Conservation (phyloP, 1,139 yeast genomes). For the Candida sp. region DNA sequence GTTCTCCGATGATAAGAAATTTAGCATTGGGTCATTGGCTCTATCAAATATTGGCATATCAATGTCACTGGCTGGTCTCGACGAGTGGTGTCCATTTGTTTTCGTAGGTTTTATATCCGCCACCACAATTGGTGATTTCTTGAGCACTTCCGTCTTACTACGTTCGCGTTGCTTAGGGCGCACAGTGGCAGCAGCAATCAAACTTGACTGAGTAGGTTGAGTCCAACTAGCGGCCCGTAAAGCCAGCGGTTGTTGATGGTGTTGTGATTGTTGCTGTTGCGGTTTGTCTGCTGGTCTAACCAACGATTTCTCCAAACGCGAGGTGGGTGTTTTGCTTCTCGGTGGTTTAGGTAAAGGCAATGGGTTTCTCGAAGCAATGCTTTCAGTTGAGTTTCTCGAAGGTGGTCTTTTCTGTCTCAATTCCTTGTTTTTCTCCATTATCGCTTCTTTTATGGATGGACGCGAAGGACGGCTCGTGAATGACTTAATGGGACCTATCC, state of each 20-base stretch:
- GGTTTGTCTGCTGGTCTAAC: not conserved
- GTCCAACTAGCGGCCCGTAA: slow-evolving; percentile 14
- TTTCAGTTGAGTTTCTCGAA: slow-evolving; percentile 20
- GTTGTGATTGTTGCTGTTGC: not conserved
- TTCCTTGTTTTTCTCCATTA: slow-evolving; percentile 38
- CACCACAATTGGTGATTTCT: slow-evolving; percentile 3
- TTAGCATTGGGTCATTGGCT: slow-evolving; percentile 38
- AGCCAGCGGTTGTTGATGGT: slow-evolving; percentile 1
- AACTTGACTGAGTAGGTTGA: slow-evolving; percentile 5
- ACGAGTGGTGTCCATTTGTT: not conserved
- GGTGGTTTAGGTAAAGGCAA: slow-evolving; percentile 10
- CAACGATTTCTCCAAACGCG: slow-evolving; percentile 6
- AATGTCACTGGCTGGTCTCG: not conserved
- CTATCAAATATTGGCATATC: slow-evolving; percentile 18
- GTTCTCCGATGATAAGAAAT: slow-evolving; percentile 36
- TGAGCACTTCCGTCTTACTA: slow-evolving; percentile 12
- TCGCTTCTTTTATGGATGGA: slow-evolving; percentile 38
- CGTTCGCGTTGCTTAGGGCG: slow-evolving; percentile 8
- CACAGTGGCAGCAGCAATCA: not conserved
- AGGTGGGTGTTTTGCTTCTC: not conserved
- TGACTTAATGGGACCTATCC: slow-evolving; percentile 8
- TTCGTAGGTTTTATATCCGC: not conserved
- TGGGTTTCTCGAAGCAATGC: not conserved
- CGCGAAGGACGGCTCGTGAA: slow-evolving; percentile 16
- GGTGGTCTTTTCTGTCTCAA: slow-evolving; percentile 28